Evolutionary conservation across 1,139 yeast genomes (phyloP).

Genomic region (Suhomyces maxii): DNA sequence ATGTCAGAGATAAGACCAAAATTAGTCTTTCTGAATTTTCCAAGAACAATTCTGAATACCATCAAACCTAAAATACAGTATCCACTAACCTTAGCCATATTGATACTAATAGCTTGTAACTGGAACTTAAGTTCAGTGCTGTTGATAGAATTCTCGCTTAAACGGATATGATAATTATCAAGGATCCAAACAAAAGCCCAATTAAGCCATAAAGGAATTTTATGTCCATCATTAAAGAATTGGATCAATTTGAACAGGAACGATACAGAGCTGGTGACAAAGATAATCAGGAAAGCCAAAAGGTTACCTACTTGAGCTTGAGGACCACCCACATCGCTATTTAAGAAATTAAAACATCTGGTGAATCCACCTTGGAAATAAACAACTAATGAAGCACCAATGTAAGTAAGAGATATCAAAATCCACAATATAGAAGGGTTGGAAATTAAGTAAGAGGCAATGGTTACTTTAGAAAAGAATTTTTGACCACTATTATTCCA

Average conservation of each 20-base stretch:
- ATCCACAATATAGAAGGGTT: slow-evolving; percentile 48
- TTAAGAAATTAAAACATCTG: slow-evolving; percentile 13
- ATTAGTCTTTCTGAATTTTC: slow-evolving; percentile 24
- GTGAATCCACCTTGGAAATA: slow-evolving; percentile 32
- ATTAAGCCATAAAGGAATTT: slow-evolving; percentile 40
- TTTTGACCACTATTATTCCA: slow-evolving; percentile 96
- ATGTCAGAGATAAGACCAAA: slow-evolving; percentile 41
- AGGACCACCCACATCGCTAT: slow-evolving; percentile 7
- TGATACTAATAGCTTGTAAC: slow-evolving; percentile 28
- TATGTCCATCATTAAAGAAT: slow-evolving; percentile 55
- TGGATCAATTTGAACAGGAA: slow-evolving; percentile 61
- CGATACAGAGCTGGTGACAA: slow-evolving; percentile 39
- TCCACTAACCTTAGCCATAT: slow-evolving; percentile 26
- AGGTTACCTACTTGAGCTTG: slow-evolving; percentile 25
- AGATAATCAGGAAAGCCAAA: slow-evolving; percentile 40
- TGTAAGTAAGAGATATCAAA: slow-evolving; percentile 44
- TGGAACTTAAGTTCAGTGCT: slow-evolving; percentile 22
- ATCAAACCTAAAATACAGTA: slow-evolving; percentile 22
- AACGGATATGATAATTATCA: slow-evolving; percentile 22
- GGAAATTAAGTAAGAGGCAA: slow-evolving; percentile 46
- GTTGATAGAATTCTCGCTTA: slow-evolving; percentile 3
- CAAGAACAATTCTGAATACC: slow-evolving; percentile 28
- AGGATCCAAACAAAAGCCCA: slow-evolving; percentile 33
- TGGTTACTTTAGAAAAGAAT: slow-evolving; percentile 44
- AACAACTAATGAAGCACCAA: slow-evolving; percentile 21